Evolutionary conservation across 768 basidiomycete species (phyloP).

Genomic region (Boletus reticuloceps): DNA sequence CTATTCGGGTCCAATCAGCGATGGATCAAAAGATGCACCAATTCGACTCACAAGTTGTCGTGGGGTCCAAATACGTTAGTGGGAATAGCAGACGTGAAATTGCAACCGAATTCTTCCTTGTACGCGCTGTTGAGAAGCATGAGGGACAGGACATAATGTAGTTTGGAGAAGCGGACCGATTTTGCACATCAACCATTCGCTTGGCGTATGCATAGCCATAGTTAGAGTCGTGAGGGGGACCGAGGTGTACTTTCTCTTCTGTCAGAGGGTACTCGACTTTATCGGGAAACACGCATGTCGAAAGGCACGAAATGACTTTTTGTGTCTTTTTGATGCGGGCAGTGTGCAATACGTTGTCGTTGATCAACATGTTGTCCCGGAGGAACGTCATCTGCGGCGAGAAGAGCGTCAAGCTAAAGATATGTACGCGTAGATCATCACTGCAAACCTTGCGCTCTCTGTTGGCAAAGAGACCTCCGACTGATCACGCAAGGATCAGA

Average conservation of each 20-base stretch:
- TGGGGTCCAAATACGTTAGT: constrained; percentile 96
- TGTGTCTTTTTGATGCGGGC: constrained; percentile 60
- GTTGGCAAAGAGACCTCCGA: constrained; percentile 94
- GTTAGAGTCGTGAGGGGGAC: constrained; percentile 92
- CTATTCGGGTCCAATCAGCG: constrained; percentile 37
- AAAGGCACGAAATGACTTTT: constrained; percentile 93
- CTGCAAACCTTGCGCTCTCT: constrained; percentile 82
- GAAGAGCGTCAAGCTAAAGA: not conserved
- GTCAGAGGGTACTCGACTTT: constrained; percentile 91
- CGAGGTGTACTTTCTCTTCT: constrained; percentile 88
- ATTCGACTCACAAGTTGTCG: constrained; percentile 77
- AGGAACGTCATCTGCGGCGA: constrained; percentile 75
- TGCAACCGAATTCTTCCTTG: constrained; percentile 91
- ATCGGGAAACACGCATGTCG: constrained; percentile 97
- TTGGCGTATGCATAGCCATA: constrained; percentile 98
- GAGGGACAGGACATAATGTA: not conserved
- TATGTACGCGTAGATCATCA: not conserved
- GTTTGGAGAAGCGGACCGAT: constrained; percentile 58
- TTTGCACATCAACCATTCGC: constrained; percentile 92
- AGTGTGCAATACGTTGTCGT: constrained; percentile 86
- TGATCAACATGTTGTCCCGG: constrained; percentile 92
- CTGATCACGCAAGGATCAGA: constrained; percentile 37
- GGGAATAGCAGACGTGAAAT: constrained; percentile 95
- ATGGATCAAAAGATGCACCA: not conserved
- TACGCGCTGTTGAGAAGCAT: constrained; percentile 62